Evolutionary conservation across 2,329 filamentous ascomycete genomes (phyloP).

Genomic region (Bipolaris oryzae): DNA sequence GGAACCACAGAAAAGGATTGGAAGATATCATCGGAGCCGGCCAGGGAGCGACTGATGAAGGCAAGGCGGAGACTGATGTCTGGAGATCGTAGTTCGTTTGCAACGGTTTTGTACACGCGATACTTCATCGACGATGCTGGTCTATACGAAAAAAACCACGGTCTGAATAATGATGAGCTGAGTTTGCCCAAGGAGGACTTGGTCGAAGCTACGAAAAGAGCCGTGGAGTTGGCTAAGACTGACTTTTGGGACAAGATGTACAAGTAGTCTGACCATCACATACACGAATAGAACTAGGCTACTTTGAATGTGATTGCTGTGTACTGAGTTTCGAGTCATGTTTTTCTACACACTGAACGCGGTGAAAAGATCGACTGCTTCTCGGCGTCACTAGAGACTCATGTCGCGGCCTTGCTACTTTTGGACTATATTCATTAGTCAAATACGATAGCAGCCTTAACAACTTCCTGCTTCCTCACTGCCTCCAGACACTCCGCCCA

Average conservation of each 20-base stretch:
- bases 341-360: not conserved
- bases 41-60: conserved; percentile 56
- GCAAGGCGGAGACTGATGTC: conserved; percentile 56
- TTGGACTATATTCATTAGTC: conserved; percentile 47
- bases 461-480: conserved; percentile 74
- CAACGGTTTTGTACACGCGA: conserved; percentile 54
- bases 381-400: no score
- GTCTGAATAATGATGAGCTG: conserved; percentile 60
- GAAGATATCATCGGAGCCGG: conserved; percentile 50
- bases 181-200: conserved; percentile 64
- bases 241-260: conserved; percentile 13
- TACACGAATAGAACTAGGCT: no score
- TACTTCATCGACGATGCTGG: conserved; percentile 59
- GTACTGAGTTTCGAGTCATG: not conserved
- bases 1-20: conserved; percentile 46
- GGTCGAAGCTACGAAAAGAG: conserved; percentile 59
- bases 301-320: not conserved
- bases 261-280: not conserved
- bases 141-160: conserved; percentile 40
- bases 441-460: conserved; percentile 76
- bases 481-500: conserved; percentile 72
- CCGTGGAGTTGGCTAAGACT: conserved; percentile 14
- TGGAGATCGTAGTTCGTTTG: conserved; percentile 52
- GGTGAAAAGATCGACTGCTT: no score
- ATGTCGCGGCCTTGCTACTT: not conserved